Base-by-base conservation (phyloP, 495 filamentous ascomycete genomes). In the Penicillium coprophilum region DNA sequence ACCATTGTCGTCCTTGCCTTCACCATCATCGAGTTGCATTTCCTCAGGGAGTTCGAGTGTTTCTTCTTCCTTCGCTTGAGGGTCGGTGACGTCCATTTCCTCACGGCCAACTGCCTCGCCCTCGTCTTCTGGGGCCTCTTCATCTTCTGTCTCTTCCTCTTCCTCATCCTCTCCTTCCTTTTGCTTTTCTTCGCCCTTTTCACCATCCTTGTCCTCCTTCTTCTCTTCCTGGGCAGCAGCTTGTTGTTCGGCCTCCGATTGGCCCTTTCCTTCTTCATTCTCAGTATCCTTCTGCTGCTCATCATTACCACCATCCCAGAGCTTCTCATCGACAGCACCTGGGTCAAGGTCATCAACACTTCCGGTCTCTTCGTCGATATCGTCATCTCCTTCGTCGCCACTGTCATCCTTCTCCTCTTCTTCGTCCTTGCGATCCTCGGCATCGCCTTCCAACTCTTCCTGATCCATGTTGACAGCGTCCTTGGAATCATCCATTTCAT, bases 401-500 rank as follows among this genome's bases (percentile, higher is more conserved):
- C 71, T 62, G 50, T 78, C 71, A 64, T 83, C 70, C 68, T 82
- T 72, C 15, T 67, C 82, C 3, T 87, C 83, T 52, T 92, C 89
- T 1, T 86, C 86, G 48, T 96, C 89, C 41, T 77, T 68, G 11
- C 68, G 67, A 4, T 77, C 74, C 17, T 67, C 66, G n/a, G 64
- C 55, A n/a, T 77, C 72, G 20, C 67, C 74, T 53, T 69, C 60
- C 62, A 96, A 73, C 19, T 97, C 92, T 59, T 91, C 86, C 56
- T 94, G 88, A 19, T 90, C 91, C 88, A 96, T 96, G 69, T 97
- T 88, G 12, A 96, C 87, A n/a, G 92, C 93, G 70, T 96, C 87
- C 55, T 87, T 79, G 59, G 89, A 85, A 43, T 78, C 72, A 46
- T 87, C 81, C 38, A 88, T 82, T 12, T 90, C 85, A 12, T 89